Evolutionary conservation across 139 green algal species (phyloP).

Genomic region (Micractinium conductrix): DNA sequence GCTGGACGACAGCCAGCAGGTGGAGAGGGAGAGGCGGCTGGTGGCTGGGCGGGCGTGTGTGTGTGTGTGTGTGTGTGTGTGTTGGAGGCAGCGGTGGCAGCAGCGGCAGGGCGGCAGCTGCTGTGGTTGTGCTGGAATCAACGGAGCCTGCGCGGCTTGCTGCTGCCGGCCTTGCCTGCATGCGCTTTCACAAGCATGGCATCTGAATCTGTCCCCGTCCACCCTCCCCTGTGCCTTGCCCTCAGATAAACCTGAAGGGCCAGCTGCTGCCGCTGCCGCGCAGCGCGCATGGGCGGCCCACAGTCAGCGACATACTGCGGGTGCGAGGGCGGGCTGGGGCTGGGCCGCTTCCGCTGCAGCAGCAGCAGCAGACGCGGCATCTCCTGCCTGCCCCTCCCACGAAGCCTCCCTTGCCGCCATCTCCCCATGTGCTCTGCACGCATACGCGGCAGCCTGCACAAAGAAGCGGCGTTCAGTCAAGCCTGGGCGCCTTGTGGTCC

Average conservation of each 20-base stretch:
- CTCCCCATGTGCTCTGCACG: too few relatives aligned
- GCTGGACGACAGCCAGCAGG: constrained; percentile 77
- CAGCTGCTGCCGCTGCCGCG: constrained; percentile 71
- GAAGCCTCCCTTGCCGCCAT: too few relatives aligned
- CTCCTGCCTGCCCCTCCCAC: too few relatives aligned
- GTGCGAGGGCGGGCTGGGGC: constrained; percentile 50
- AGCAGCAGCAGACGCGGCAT: too few relatives aligned
- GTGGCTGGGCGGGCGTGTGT: too few relatives aligned
- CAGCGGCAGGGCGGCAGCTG: too few relatives aligned
- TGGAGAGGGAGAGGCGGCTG: constrained; percentile 12
- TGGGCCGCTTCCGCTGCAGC: background rate
- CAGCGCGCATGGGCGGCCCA: constrained; percentile 48
- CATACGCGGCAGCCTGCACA: too few relatives aligned
- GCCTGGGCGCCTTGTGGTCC: background rate
- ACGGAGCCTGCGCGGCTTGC: too few relatives aligned
- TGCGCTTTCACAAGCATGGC: too few relatives aligned
- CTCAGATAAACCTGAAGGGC: constrained; percentile 56
- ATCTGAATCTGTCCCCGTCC: background rate
- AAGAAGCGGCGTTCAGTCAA: background rate
- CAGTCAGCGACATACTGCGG: constrained; percentile 61
- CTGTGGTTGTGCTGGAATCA: too few relatives aligned
- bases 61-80: too few relatives aligned
- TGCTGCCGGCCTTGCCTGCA: too few relatives aligned
- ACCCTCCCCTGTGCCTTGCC: background rate
- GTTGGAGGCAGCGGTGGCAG: background rate